A percentile compares a stretch with the other conserved stretches of the same genome.
Evolutionary conservation across 192 early-diverging fungal genomes (phyloP).

Genomic region (Thamnidium elegans): DNA sequence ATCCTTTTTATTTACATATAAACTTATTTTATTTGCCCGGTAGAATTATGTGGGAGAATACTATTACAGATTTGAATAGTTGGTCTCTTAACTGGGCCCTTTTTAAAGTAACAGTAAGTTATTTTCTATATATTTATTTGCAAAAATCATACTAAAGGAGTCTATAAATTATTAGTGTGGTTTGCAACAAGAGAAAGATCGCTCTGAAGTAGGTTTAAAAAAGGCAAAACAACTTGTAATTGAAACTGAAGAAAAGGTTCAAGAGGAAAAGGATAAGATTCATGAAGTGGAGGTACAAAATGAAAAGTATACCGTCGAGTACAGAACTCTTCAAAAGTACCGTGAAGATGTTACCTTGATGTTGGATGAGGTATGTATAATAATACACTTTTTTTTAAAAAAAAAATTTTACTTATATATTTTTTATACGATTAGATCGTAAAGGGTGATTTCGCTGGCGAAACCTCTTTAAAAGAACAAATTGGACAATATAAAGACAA

Average conservation of each 20-base stretch:
- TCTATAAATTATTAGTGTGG: conserved; percentile 23
- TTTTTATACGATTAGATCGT: not conserved
- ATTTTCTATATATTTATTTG: not conserved
- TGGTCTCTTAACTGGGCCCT: conserved; percentile 24
- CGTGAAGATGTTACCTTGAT: conserved; percentile 33
- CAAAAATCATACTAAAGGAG: too few relatives aligned
- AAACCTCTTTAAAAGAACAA: conserved; percentile 4
- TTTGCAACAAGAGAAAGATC: conserved; percentile 12
- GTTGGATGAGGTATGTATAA: conserved; percentile 30
- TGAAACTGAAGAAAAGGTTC: conserved; percentile 9
- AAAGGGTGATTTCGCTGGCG: too few relatives aligned
- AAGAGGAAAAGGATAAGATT: conserved; percentile 19
- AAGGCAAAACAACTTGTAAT: conserved; percentile 15
- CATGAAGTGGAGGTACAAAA: conserved; percentile 9
- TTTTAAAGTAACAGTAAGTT: conserved; percentile 28
- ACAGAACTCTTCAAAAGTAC: conserved; percentile 29
- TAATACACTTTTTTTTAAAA: too few relatives aligned
- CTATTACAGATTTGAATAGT: conserved; percentile 8
- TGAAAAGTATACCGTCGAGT: conserved; percentile 35
- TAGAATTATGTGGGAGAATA: conserved; percentile 22
- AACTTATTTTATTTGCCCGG: too few relatives aligned
- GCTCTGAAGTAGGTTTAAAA: conserved; percentile 5
- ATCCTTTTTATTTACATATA: too few relatives aligned
- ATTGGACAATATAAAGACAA: conserved; percentile 13
- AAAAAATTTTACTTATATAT: too few relatives aligned